A percentile compares a stretch with the other conserved stretches of the same genome.
Conservation (phyloP, 1,139 yeast genomes). For the Taiozyma sp. region DNA sequence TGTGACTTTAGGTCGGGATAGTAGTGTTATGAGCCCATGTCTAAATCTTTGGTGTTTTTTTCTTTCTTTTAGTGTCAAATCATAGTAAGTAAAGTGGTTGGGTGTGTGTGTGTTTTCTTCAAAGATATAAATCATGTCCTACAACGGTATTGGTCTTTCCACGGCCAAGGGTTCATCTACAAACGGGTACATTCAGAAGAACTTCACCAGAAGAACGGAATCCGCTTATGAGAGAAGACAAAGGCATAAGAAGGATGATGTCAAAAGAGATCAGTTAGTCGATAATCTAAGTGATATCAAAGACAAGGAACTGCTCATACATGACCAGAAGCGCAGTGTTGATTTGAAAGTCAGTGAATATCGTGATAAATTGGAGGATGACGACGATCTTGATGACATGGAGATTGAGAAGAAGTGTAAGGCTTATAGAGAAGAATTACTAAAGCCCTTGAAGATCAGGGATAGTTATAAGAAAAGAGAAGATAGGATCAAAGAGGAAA, state of each 20-base stretch:
- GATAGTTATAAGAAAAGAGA: slow-evolving; percentile 13
- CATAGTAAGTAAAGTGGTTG: too few species aligned
- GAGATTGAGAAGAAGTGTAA: slow-evolving; percentile 19
- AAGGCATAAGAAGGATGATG: slow-evolving; percentile 12
- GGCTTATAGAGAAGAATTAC: slow-evolving; percentile 11
- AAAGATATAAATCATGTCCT: slow-evolving; percentile 16
- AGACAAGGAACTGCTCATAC: slow-evolving; percentile 16
- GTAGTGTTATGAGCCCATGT: too few species aligned
- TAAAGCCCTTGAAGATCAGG: slow-evolving; percentile 5
- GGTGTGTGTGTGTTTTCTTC: too few species aligned
- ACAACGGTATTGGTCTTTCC: slow-evolving; percentile 25
- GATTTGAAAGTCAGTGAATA: slow-evolving; percentile 21
- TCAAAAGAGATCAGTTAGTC: slow-evolving; percentile 6
- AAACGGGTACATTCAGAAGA: slow-evolving; percentile 24
- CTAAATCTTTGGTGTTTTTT: too few species aligned
- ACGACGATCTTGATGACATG: slow-evolving; percentile 14
- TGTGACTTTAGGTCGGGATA: too few species aligned
- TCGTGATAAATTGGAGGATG: slow-evolving; percentile 22
- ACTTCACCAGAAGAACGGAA: slow-evolving; percentile 12
- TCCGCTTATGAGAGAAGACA: slow-evolving; percentile 18
- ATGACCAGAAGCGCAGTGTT: slow-evolving; percentile 16
- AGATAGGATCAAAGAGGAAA: slow-evolving; percentile 6
- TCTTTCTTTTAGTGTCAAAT: too few species aligned
- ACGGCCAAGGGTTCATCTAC: slow-evolving; percentile 25
- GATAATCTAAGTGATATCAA: slow-evolving; percentile 5